Evolutionary conservation across 108 stramenopile genomes (phyloP), one percentile per base, ranked within the genome.

Genomic region (Nitzschia sp.): DNA sequence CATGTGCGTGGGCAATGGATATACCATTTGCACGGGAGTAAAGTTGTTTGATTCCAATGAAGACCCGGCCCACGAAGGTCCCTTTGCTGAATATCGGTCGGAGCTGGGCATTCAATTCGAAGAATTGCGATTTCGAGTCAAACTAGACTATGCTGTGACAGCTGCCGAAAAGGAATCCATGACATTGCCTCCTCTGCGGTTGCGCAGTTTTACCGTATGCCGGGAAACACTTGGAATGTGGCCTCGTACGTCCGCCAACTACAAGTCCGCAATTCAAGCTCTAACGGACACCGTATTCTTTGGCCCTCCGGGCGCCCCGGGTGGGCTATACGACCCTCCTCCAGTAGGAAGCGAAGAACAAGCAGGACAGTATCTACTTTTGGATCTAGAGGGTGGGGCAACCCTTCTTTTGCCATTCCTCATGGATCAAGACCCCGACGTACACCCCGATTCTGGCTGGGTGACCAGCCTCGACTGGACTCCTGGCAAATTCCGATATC

Each of bases 381-480:
- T 95, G 8, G 87, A 93, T 74, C 77, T 95, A 46, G 91, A 93
- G 60, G 94, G 94, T 3, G 82, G 85, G 4, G 94, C 90, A 1
- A 91, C 91, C 35, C 75, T 81, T 9, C 64, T 95, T 8, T 74
- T 95, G 33, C 94, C 94, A 3, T 85, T 80, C 66, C 42, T 64
- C 28, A 77, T 95, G 57, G 85, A 93, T 66, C 94, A 93, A 73
- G 76, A 86, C 68, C 59, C 56, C 23, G 68, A 70, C 23, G 77
- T 66, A 3, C 71, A 68, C 58, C 66, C 57, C 0, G 78, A 66
- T 0, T 48, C 38, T 42, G 91, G 90, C 3, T 93, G 90, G 90
- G 91, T 92, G 18, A 87, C 82, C 8, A 76, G 65, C n/a, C 78
- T 95, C 53, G 94, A 95, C 74, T 95, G 94, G 94, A 81, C 91